Percentiles rank a stretch among this genome's conserved stretches.
Evolutionary conservation across 768 basidiomycete species (phyloP).

Genomic region (Suillus americanus): DNA sequence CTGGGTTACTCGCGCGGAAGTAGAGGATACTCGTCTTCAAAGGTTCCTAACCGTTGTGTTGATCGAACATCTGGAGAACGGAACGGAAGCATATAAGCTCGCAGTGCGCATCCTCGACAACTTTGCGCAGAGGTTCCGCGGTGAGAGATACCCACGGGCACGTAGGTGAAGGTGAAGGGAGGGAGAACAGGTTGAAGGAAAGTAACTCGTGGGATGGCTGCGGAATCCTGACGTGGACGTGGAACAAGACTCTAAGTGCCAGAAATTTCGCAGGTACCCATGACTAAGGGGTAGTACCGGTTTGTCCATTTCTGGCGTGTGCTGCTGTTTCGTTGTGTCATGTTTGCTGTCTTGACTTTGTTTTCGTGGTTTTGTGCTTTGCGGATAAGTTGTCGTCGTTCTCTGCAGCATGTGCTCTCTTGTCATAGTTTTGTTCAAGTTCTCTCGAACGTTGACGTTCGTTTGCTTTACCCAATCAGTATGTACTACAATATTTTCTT

Average conservation of each 20-base stretch:
- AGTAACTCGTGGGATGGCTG: slow-evolving; percentile 3
- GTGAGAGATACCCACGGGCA: not conserved
- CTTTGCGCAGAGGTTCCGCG: slow-evolving; percentile 23
- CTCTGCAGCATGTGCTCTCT: not conserved
- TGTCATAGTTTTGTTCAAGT: not conserved
- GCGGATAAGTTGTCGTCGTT: not conserved
- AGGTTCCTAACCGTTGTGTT: slow-evolving; percentile 7
- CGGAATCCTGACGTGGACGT: not conserved
- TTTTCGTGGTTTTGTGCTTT: not conserved
- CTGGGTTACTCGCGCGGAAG: slow-evolving; percentile 18
- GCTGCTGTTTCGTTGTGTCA: not conserved
- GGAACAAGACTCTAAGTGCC: not conserved
- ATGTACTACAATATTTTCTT: too few relatives aligned
- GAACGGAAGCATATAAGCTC: slow-evolving; percentile 12
- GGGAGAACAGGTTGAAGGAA: not conserved
- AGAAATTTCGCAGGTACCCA: not conserved
- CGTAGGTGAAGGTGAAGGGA: slow-evolving; percentile 1
- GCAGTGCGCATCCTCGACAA: slow-evolving; percentile 18
- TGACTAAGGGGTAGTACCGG: not conserved
- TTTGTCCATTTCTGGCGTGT: not conserved
- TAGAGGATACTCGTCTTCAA: slow-evolving; percentile 10
- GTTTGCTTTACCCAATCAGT: not conserved
- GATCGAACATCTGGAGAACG: not conserved
- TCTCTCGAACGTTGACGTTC: not conserved
- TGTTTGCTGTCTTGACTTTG: not conserved